Percentiles rank a stretch among this genome's conserved stretches.
Evolutionary conservation across 192 early-diverging fungal species (phyloP).

Genomic region (Coemansia sp.): DNA sequence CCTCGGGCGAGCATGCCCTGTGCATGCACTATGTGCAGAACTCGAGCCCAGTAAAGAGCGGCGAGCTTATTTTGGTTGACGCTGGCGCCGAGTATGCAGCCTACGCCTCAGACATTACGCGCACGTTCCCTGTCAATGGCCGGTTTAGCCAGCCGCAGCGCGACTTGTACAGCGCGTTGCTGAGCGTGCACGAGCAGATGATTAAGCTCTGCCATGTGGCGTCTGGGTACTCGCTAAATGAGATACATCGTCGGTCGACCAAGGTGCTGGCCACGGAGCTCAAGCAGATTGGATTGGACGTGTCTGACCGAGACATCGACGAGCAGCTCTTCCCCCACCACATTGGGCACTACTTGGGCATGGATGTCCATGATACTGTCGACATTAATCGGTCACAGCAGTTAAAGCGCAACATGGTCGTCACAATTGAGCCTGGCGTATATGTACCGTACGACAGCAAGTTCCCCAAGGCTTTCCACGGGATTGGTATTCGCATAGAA

Average conservation of each 20-base stretch:
- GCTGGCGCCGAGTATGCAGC: conserved; percentile 86
- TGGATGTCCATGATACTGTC: conserved; percentile 93
- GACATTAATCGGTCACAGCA: conserved; percentile 70
- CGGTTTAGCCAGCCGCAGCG: conserved; percentile 78
- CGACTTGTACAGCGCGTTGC: conserved; percentile 81
- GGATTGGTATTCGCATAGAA: conserved; percentile 94
- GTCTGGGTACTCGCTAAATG: conserved; percentile 67
- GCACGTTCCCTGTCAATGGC: conserved; percentile 92
- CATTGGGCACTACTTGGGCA: conserved; percentile 89
- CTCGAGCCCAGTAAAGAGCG: conserved; percentile 61
- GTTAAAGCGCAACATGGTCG: conserved; percentile 80
- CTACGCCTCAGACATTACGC: conserved; percentile 91
- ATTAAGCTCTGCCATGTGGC: conserved; percentile 65
- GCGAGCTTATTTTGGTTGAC: conserved; percentile 87
- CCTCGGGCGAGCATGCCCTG: conserved; percentile 85
- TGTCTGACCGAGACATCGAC: conserved; percentile 73
- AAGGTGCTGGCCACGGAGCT: conserved; percentile 71
- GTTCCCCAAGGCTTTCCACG: conserved; percentile 81
- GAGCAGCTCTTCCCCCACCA: conserved; percentile 88
- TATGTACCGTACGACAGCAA: conserved; percentile 79
- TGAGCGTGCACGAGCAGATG: conserved; percentile 82
- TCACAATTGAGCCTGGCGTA: conserved; percentile 95
- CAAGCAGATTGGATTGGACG: conserved; percentile 67
- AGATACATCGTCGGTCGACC: conserved; percentile 78
- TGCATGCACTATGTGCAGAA: conserved; percentile 96